Percentiles rank a stretch among this genome's conserved stretches.
Conservation (phyloP, 192 early-diverging fungal genomes). For the Phlyctochytrium planicorne region DNA sequence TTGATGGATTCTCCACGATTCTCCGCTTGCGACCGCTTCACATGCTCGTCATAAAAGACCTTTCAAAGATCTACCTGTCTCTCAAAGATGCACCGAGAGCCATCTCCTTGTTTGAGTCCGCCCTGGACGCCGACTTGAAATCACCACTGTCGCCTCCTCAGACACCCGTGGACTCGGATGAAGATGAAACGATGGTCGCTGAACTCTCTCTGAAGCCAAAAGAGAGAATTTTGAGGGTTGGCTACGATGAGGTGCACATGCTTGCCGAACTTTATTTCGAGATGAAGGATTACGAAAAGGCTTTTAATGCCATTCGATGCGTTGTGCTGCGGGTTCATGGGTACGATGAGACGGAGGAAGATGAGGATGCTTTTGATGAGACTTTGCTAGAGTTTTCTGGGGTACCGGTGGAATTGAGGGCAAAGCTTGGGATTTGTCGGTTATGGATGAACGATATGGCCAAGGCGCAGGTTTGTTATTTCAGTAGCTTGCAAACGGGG, state of each 20-base stretch:
- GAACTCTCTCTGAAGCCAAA: not conserved
- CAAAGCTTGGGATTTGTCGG: slow-evolving; percentile 81
- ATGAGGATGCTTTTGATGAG: not conserved
- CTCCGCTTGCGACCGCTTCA: slow-evolving; percentile 63
- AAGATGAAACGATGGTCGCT: slow-evolving; percentile 24
- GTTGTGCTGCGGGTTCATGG: slow-evolving; percentile 72
- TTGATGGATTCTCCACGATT: slow-evolving; percentile 56
- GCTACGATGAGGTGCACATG: slow-evolving; percentile 85
- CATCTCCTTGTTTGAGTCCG: slow-evolving; percentile 35
- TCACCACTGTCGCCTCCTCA: slow-evolving; percentile 16
- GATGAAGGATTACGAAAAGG: slow-evolving; percentile 71
- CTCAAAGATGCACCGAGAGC: slow-evolving; percentile 57
- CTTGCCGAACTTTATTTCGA: slow-evolving; percentile 84
- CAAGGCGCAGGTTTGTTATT: slow-evolving; percentile 57
- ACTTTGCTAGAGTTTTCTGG: slow-evolving; percentile 12
- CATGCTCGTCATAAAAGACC: slow-evolving; percentile 63
- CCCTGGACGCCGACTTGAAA: slow-evolving; percentile 30
- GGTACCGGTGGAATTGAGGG: slow-evolving; percentile 78
- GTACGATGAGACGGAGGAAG: slow-evolving; percentile 37
- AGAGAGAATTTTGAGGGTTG: slow-evolving; percentile 39
- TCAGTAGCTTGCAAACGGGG: no score
- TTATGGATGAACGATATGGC: slow-evolving; percentile 67
- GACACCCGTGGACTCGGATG: slow-evolving; percentile 26
- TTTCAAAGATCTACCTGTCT: slow-evolving; percentile 57
- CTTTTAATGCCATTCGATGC: slow-evolving; percentile 61